phyloP scores from a whole-genome alignment of 2,329 filamentous ascomycete genomes.

The Didymella segeticola region DNA sequence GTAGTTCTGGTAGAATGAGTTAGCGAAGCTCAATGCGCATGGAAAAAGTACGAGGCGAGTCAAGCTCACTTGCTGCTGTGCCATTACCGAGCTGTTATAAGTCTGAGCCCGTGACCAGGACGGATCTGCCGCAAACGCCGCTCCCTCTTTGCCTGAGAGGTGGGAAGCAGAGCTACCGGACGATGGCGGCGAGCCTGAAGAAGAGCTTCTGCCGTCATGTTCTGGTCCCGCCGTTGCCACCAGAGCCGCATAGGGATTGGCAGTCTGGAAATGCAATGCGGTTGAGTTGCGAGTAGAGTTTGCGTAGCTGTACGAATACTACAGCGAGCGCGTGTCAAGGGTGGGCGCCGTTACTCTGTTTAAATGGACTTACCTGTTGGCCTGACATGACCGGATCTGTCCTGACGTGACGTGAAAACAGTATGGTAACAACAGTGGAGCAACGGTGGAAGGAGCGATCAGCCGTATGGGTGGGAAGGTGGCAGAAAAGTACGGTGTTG shows the following conservation, averaged over 20 bases:
- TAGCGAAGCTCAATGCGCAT: constrained; percentile 1
- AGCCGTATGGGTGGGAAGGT: not conserved
- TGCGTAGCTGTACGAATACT: constrained; percentile 1
- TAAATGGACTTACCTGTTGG: no score
- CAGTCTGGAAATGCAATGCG: constrained; percentile 4
- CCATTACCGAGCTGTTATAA: not conserved
- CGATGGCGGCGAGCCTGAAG: constrained; percentile 16
- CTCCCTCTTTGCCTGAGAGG: not conserved
- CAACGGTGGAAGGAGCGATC: not conserved
- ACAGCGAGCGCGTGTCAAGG: not conserved
- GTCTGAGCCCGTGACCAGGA: constrained; percentile 5
- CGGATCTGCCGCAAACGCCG: not conserved
- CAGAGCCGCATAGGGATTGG: constrained; percentile 11
- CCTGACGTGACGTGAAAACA: not conserved
- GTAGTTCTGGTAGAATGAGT: constrained; percentile 1
- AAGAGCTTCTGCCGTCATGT: constrained; percentile 19
- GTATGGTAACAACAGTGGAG: not conserved
- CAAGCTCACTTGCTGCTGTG: constrained; percentile 18
- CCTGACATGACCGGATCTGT: constrained; percentile 3
- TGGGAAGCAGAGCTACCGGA: constrained; percentile 21
- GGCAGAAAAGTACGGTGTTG: not conserved
- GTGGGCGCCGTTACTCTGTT: no score
- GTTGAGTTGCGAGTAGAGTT: not conserved
- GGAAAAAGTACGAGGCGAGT: not conserved
- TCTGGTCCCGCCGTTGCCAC: constrained; percentile 6